These are phyloP conservation scores for Pachysandra terminalis DNA, from an alignment of 164 flowering plant species.

Conservation along the genomic window DNA sequence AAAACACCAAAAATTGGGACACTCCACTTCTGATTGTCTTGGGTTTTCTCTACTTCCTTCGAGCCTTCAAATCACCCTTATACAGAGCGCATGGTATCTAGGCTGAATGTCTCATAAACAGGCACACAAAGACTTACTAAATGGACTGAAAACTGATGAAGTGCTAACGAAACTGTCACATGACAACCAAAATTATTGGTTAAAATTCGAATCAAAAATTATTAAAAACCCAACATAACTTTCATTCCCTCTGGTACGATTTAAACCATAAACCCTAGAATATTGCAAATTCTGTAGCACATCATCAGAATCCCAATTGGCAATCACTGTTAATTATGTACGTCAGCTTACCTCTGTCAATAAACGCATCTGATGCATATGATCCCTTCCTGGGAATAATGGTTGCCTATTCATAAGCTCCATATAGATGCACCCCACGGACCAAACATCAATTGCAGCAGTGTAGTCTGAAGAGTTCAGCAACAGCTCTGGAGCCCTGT, in stretches of 20 bases:
- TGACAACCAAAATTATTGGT: too few species aligned
- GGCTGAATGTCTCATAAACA: too few species aligned
- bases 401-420: constrained; percentile 86
- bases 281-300: background rate
- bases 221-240: background rate
- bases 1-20: too few species aligned
- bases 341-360: constrained; percentile 64
- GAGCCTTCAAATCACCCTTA: too few species aligned
- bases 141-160: too few species aligned
- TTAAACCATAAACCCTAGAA: background rate
- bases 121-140: too few species aligned
- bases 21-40: too few species aligned
- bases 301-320: background rate
- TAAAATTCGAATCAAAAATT: too few species aligned
- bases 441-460: constrained; percentile 98
- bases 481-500: constrained; percentile 88
- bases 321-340: background rate
- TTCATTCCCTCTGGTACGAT: background rate
- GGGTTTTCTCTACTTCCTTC: too few species aligned
- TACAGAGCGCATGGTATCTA: too few species aligned
- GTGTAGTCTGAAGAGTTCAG: constrained; percentile 87
- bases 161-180: too few species aligned
- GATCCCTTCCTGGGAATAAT: constrained; percentile 86
- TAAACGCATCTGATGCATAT: constrained; percentile 87
- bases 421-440: constrained; percentile 96